A percentile compares a stretch with the other conserved stretches of the same genome.
Evolutionary conservation across 306 rosid genomes (phyloP).

Genomic region (Amphicarpaea edgeworthii): DNA sequence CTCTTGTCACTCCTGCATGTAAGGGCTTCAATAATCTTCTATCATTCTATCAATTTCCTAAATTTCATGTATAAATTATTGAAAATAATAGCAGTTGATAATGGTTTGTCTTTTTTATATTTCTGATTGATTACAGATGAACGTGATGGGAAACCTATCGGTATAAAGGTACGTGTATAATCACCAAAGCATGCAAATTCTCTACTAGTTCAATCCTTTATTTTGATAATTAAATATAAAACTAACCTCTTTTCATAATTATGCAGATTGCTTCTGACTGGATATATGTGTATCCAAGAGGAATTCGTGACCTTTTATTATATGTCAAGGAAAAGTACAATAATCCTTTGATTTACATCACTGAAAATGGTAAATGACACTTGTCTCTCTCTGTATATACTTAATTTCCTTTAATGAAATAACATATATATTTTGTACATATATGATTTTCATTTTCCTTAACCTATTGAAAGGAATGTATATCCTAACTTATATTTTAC

Average conservation of each 20-base stretch:
- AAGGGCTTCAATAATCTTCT: background rate
- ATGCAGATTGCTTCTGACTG: slow-evolving; percentile 58
- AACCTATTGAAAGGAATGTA: background rate
- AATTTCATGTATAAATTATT: background rate
- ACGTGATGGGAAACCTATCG: slow-evolving; percentile 36
- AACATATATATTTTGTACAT: too few relatives aligned
- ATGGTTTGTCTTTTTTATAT: background rate
- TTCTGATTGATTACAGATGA: slow-evolving; percentile 1
- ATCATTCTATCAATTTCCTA: background rate
- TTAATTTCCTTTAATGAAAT: too few relatives aligned
- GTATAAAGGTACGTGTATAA: slow-evolving; percentile 25
- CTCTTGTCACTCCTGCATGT: slow-evolving; percentile 44
- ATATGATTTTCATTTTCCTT: background rate
- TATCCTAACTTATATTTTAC: background rate
- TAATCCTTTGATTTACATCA: slow-evolving; percentile 62
- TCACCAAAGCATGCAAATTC: background rate
- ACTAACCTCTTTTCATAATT: background rate
- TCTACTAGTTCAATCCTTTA: background rate
- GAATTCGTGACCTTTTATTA: slow-evolving; percentile 51
- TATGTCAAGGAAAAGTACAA: slow-evolving; percentile 55
- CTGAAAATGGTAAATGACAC: slow-evolving; percentile 58
- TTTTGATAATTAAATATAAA: background rate
- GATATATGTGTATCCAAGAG: slow-evolving; percentile 57
- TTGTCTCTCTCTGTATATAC: too few relatives aligned
- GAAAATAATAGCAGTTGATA: background rate